Base-by-base conservation (phyloP, 768 basidiomycete species). In the Gyrodon lividus region DNA sequence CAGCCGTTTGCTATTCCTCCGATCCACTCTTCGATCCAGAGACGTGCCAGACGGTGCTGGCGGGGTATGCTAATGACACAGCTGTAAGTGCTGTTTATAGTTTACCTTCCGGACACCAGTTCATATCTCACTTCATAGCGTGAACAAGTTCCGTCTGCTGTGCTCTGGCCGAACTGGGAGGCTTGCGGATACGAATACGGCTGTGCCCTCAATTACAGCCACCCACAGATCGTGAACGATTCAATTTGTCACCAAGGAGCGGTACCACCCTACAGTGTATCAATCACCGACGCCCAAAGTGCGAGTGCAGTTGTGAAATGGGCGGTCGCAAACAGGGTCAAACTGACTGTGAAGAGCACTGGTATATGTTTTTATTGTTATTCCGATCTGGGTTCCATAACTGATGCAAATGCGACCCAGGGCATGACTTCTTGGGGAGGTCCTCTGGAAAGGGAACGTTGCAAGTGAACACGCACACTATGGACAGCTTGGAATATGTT, bases 141-240 rank as follows among this genome's bases (percentile, higher is more conserved):
- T 6, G 60, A 62, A 47, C 39, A 20, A 17, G 8, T 41, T 0
- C 7, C 60, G 7, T 33, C 60, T 1, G 60, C 60, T 5, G 54
- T 62, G 5, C 60, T 61, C 19, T 61, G 60, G 60, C 4, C 51
- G 8, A 61, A 62, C 54, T 61, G 56, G 52, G 60, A 62, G 35
- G 47, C 51, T 5, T 61, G 60, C 13, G 57, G 60, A 19, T 46
- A 50, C 3, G 44, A 45, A 2, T 46, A 46, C 6, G 53, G 60
- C 7, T 61, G 60, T 33, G 45, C 48, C 23, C 34, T 61, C 24
- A 60, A 61, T 24, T 59, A 61, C 19, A 62, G 31, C 28, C 6
- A 61, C 23, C 60, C 60, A 10, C 57, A 51, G 12, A 46, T 54
- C 5, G 45, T 62, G 12, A 43, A 50, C 4, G 54, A 52, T 26